These are phyloP conservation scores for Saccharomycopsis crataegensis DNA, from an alignment of 1,139 yeast species.

Conservation along the genomic window DNA sequence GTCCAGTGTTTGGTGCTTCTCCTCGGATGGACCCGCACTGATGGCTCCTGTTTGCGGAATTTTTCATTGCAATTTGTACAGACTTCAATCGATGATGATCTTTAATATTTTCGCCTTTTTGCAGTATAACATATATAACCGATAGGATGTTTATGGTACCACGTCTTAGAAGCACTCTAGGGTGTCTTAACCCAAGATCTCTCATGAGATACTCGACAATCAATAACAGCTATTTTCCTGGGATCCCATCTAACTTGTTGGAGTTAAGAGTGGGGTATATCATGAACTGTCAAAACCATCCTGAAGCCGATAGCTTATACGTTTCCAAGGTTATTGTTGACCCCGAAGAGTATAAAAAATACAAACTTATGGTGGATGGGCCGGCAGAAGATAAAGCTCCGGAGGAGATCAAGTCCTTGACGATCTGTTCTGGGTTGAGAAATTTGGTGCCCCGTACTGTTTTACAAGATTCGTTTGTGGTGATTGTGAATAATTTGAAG, in stretches of 20 bases:
- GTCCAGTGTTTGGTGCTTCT: no score
- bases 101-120: no score
- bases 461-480: slow-evolving; percentile 42
- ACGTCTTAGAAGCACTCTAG: no score
- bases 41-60: no score
- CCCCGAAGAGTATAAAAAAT: not conserved
- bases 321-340: slow-evolving; percentile 37
- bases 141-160: no score
- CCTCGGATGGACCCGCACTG: no score
- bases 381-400: not conserved
- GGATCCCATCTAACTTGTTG: slow-evolving; percentile 19
- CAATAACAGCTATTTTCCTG: not conserved
- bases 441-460: slow-evolving; percentile 41
- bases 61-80: not conserved
- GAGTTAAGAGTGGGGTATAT: slow-evolving; percentile 41
- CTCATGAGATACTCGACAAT: no score
- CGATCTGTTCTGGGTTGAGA: slow-evolving; percentile 55
- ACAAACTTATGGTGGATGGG: not conserved
- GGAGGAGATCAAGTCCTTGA: slow-evolving; percentile 26
- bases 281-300: slow-evolving; percentile 36
- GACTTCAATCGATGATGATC: not conserved
- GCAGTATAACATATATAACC: no score
- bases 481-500: slow-evolving; percentile 53
- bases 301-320: slow-evolving; percentile 46
- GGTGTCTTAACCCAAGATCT: no score